Conservation (phyloP, 1,284 basidiomycete species). For the Apiotrichum mycotoxinovorans region DNA sequence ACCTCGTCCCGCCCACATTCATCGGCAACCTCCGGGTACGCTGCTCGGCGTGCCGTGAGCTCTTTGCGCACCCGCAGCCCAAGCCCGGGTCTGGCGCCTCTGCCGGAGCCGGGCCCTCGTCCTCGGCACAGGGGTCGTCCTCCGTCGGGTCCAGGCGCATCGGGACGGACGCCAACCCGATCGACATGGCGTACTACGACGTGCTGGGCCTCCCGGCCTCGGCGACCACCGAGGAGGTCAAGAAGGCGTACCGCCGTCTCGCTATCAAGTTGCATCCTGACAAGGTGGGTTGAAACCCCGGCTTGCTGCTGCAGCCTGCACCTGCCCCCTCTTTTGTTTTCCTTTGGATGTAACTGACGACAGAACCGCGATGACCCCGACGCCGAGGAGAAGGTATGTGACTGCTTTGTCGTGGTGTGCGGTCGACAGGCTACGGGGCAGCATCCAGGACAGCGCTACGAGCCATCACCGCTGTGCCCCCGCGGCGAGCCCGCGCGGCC, state of each 20-base stretch:
- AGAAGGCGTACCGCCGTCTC: slow-evolving; percentile 90
- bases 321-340: background rate
- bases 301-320: no score
- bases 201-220: slow-evolving; percentile 41
- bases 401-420: no score
- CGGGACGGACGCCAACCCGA: slow-evolving; percentile 79
- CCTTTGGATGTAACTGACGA: slow-evolving; percentile 3
- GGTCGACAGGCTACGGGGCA: no score
- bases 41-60: slow-evolving; percentile 59
- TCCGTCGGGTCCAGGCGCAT: slow-evolving; percentile 58
- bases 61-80: slow-evolving; percentile 42
- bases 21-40: slow-evolving; percentile 65
- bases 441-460: no score
- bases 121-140: background rate
- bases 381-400: slow-evolving; percentile 70
- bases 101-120: background rate
- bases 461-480: no score
- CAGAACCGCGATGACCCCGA: slow-evolving; percentile 88
- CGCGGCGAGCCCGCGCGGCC: background rate
- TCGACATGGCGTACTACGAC: slow-evolving; percentile 84
- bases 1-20: slow-evolving; percentile 63
- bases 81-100: slow-evolving; percentile 16
- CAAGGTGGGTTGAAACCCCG: slow-evolving; percentile 32
- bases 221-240: slow-evolving; percentile 58
- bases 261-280: slow-evolving; percentile 75